Evolutionary conservation across 1,284 basidiomycete genomes (phyloP), one percentile per base, ranked within the genome.

Genomic region (Moesziomyces globuligerus): DNA sequence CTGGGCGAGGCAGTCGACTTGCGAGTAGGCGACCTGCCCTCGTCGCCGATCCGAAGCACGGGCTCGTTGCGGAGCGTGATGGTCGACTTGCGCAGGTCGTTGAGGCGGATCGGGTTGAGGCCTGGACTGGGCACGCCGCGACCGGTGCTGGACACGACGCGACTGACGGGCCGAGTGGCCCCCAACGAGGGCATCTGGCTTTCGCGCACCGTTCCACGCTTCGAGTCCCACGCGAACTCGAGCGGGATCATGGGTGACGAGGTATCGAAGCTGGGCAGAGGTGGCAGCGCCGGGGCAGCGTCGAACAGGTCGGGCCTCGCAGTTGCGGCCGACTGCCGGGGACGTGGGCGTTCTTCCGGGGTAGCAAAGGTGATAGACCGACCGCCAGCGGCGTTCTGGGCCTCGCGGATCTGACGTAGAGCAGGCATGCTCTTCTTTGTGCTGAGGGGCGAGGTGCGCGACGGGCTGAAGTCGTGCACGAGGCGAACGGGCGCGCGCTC

Each of bases 41-140:
- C 48, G 10, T 52, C 57, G 23, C 39, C 45, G n/a, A 51, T 54
- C 23, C 51, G 50, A n/a, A 55, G 41, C 10, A 44, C 21, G 17
- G 58, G 48, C 29, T 67, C 62, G 41, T 51, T 59, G 44, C 59
- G 59, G 4, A 64, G 47, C 3, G 55, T 52, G 25, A 56, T 32
- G 36, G 55, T 54, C 8, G 60, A 68, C 45, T 72, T 72, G 53
- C 70, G 65, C 6, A 48, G 28, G 25, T 68, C 64, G 40, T 61
- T 58, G 18, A 57, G 42, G 18, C 60, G 60, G 20, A 66, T 34
- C 2, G 61, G 49, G 20, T 52, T 53, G 36, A 71, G 44, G 34
- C 57, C 47, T 8, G 57, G 61, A 36, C 71, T 70, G 20, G 72
- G 68, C 3, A 74, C 68, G 11, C 72, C 72, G 17, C 72, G 68